A percentile compares a stretch with the other conserved stretches of the same genome.
Evolutionary conservation across 495 filamentous ascomycete species (phyloP).

Genomic region (Haplographium delicatum): DNA sequence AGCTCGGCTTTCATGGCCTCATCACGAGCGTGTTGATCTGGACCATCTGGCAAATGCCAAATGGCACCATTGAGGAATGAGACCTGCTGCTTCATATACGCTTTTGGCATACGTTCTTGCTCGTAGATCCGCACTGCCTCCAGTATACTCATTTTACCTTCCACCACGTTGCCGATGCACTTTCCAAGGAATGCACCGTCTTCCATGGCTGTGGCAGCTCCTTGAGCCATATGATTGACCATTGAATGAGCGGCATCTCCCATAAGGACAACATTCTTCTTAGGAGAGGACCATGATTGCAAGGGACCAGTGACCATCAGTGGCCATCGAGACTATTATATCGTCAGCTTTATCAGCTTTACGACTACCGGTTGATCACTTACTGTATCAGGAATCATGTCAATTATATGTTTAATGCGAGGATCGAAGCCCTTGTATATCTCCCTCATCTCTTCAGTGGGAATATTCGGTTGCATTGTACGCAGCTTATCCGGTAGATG

Average conservation of each 20-base stretch:
- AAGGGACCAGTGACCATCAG: conserved; percentile 31
- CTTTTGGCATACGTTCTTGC: conserved; percentile 13
- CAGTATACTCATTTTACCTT: neutral
- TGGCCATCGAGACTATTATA: conserved; percentile 36
- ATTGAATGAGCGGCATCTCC: conserved; percentile 49
- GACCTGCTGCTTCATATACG: conserved; percentile 26
- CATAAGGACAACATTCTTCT: conserved; percentile 33
- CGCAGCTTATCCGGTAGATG: conserved; percentile 26
- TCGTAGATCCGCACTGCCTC: conserved; percentile 26
- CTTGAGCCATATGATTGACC: conserved; percentile 45
- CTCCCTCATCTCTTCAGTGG: conserved; percentile 28
- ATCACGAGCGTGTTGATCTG: conserved; percentile 36
- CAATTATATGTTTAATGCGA: conserved; percentile 30
- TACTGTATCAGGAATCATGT: conserved; percentile 8
- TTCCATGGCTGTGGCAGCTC: conserved; percentile 41
- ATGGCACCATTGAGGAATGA: conserved; percentile 30
- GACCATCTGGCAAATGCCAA: conserved; percentile 44
- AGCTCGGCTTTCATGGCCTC: conserved; percentile 35
- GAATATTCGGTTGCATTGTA: conserved; percentile 25
- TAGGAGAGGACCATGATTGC: conserved; percentile 26
- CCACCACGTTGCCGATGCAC: conserved; percentile 15
- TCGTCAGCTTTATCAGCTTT: too few relatives aligned
- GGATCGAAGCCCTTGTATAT: conserved; percentile 34
- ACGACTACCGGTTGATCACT: too few relatives aligned
- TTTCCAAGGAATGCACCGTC: conserved; percentile 29